Base-by-base conservation (phyloP, 345 rosid species). In the Hirschfeldia incana region DNA sequence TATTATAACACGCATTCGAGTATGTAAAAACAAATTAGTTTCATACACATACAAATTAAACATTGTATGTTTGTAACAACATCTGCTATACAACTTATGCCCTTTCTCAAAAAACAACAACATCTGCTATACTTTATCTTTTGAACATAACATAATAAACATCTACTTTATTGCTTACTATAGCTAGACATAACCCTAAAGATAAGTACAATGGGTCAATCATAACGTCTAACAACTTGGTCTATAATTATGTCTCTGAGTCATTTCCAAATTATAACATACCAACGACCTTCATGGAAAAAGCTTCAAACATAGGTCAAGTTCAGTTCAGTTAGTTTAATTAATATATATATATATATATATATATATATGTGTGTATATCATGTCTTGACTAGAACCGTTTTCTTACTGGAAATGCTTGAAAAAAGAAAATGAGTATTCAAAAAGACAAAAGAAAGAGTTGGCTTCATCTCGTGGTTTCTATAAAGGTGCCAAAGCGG, bases 401-500 rank as follows among this genome's bases (percentile, higher is more conserved):
- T 49, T 58, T 66, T 27, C 5, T 5, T 9, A 32, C 5, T 21
- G 26, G 36, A 65, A 13, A 65, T 67, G 17, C 3, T 58, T 3
- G 37, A 34, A 2, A 60, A 65, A 66, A 55, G 6, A 13, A 59
- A 60, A 7, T 13, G 26, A 65, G 34, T 1, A 34, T 53, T 61
- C 64, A 67, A 60, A 67, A 67, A 67, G 64, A 78, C 64, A 73
- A 42, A 46, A 33, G 6, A 51, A 61, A 72, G 67, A 59, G 65
- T 49, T 79, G 82, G 82, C 58, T 28, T 26, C 75, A 74, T 79
- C 82, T 74, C 82, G 78, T 79, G 82, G 17, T 29, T 51, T 63
- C 74, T 61, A 34, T 79, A 79, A 79, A 67, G 65, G 64, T 3
- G 78, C 78, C 82, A 73, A 79, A 73, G 70, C 0, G 30, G 82